phyloP scores from a whole-genome alignment of 495 filamentous ascomycete species.

The Pyronema omphalodes region DNA sequence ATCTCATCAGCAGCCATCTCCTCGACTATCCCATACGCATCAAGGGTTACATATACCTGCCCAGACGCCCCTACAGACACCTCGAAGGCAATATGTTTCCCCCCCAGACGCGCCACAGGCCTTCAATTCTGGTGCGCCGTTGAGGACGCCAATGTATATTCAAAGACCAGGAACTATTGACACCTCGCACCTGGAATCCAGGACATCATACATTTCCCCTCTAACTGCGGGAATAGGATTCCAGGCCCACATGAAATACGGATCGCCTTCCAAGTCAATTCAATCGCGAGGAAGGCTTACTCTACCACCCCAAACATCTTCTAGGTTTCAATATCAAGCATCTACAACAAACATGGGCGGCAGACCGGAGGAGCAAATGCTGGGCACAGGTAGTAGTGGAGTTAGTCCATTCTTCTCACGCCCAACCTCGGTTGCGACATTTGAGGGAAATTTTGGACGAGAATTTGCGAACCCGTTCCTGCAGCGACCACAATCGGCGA shows the following conservation, averaged over 20 bases:
- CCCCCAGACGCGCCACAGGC: background rate
- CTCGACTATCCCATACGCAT: background rate
- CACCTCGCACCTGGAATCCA: background rate
- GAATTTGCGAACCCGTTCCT: background rate
- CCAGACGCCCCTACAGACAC: background rate
- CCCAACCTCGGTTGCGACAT: background rate
- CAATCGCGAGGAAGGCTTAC: background rate
- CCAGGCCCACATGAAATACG: background rate
- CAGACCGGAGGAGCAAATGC: background rate
- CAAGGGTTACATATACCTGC: background rate
- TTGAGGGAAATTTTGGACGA: background rate
- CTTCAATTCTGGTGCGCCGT: background rate
- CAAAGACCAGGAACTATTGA: background rate
- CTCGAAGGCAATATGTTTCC: background rate
- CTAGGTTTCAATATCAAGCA: background rate
- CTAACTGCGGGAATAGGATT: background rate
- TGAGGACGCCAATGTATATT: background rate
- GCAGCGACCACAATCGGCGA: background rate
- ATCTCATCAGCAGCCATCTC: background rate
- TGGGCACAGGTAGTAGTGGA: background rate
- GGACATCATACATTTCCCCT: background rate
- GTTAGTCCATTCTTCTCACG: constrained; percentile 13
- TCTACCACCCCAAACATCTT: constrained; percentile 2
- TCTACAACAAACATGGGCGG: background rate
- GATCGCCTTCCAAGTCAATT: background rate